Evolutionary conservation across 2,329 filamentous ascomycete genomes (phyloP).

Genomic region (Curvularia sp.): DNA sequence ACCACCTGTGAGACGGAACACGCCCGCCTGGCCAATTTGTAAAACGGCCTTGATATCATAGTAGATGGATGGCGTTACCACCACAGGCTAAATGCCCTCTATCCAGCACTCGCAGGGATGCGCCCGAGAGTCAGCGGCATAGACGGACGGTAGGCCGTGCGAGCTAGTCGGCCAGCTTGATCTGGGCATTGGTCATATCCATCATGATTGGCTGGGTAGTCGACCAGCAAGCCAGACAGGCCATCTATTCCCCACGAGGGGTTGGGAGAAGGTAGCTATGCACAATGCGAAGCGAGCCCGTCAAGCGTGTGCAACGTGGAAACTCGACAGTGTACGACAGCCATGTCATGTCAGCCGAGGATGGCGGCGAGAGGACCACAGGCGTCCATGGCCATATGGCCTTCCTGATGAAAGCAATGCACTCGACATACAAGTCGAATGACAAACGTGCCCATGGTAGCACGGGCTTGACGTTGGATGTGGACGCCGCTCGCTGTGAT

Average conservation of each 20-base stretch:
- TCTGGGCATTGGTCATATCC: constrained; percentile 32
- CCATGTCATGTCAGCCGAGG: constrained; percentile 45
- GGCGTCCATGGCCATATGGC: constrained; percentile 16
- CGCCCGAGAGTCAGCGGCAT: constrained; percentile 41
- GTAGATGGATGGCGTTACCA: constrained; percentile 25
- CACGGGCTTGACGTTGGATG: constrained; percentile 46
- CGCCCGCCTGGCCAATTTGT: constrained; percentile 20
- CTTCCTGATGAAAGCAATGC: constrained; percentile 20
- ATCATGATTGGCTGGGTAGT: constrained; percentile 19
- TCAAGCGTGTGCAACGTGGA: constrained; percentile 45
- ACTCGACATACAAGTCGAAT: constrained; percentile 33
- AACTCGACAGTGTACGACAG: constrained; percentile 47
- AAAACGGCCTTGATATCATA: constrained; percentile 16
- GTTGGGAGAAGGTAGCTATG: constrained; percentile 16
- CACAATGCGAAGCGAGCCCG: constrained; percentile 28
- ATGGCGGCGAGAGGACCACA: constrained; percentile 29
- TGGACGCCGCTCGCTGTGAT: constrained; percentile 42
- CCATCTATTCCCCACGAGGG: constrained; percentile 25
- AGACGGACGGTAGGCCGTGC: constrained; percentile 49
- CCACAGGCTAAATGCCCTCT: constrained; percentile 48
- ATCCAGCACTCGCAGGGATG: constrained; percentile 39
- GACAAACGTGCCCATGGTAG: constrained; percentile 49
- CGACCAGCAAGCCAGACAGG: constrained; percentile 6
- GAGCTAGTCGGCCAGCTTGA: constrained; percentile 27
- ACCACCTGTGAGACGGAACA: constrained; percentile 29